A percentile compares a stretch with the other conserved stretches of the same genome.
Evolutionary conservation across 805 yeast genomes (phyloP).

Genomic region (Spathaspora girioi): DNA sequence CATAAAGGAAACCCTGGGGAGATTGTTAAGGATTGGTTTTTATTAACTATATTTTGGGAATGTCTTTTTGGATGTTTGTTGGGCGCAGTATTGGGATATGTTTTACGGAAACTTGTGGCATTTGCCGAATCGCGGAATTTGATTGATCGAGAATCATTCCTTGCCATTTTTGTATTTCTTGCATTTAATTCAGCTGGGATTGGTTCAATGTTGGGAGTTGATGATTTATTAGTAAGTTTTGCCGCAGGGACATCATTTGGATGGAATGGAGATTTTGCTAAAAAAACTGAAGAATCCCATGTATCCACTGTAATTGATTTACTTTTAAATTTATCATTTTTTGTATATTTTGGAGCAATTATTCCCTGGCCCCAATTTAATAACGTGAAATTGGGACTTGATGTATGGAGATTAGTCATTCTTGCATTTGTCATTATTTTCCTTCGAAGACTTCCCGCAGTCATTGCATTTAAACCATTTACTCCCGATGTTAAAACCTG

Average conservation of each 20-base stretch:
- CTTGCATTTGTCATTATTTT: slow-evolving; percentile 71
- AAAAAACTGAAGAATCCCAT: slow-evolving; percentile 77
- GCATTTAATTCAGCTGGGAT: slow-evolving; percentile 86
- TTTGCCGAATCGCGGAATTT: slow-evolving; percentile 66
- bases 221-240: slow-evolving; percentile 83
- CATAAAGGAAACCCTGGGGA: slow-evolving; percentile 62
- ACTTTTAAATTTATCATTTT: slow-evolving; percentile 76
- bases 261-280: slow-evolving; percentile 90
- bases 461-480: slow-evolving; percentile 66
- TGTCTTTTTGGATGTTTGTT: slow-evolving; percentile 75
- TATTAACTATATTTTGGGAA: slow-evolving; percentile 73
- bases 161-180: slow-evolving; percentile 77
- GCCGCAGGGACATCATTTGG: slow-evolving; percentile 92
- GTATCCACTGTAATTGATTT: slow-evolving; percentile 89
- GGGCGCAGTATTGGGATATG: slow-evolving; percentile 70
- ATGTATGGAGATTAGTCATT: slow-evolving; percentile 76
- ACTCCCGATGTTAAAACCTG: slow-evolving; percentile 87
- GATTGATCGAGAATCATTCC: slow-evolving; percentile 85
- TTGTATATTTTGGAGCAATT: slow-evolving; percentile 86
- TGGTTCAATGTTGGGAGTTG: slow-evolving; percentile 84
- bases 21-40: slow-evolving; percentile 77
- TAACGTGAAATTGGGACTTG: slow-evolving; percentile 53
- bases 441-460: slow-evolving; percentile 80
- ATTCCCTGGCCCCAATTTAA: slow-evolving; percentile 86
- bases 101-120: slow-evolving; percentile 65